Evolutionary conservation across 768 basidiomycete species (phyloP).

Genomic region (Xerocomellus chrysenteron): DNA sequence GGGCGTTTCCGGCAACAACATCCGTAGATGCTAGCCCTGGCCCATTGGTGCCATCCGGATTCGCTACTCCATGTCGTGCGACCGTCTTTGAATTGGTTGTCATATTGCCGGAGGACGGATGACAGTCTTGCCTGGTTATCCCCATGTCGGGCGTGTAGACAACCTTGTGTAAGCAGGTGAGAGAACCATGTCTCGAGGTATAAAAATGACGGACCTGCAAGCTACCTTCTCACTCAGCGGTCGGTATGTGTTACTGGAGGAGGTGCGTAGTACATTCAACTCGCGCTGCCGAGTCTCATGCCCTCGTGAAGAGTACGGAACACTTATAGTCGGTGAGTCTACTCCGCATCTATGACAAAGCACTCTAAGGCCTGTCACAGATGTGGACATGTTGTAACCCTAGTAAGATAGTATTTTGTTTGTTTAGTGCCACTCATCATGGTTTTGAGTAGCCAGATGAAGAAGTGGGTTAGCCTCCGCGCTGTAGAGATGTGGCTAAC

Average conservation of each 20-base stretch:
- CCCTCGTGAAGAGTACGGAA: slow-evolving; percentile 49
- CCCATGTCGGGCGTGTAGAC: slow-evolving; percentile 24
- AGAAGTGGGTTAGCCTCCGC: slow-evolving; percentile 39
- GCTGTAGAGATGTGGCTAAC: slow-evolving; percentile 11
- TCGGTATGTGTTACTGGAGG: slow-evolving; percentile 58
- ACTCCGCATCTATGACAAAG: not conserved
- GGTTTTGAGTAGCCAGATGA: slow-evolving; percentile 49
- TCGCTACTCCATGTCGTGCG: slow-evolving; percentile 29
- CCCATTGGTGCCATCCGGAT: slow-evolving; percentile 16
- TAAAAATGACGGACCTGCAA: slow-evolving; percentile 24
- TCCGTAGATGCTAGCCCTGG: slow-evolving; percentile 12
- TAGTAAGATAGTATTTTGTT: slow-evolving; percentile 37
- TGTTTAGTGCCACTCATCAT: slow-evolving; percentile 5
- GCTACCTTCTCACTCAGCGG: slow-evolving; percentile 4
- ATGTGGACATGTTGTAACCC: slow-evolving; percentile 52
- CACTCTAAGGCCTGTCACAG: slow-evolving; percentile 29
- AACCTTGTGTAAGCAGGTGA: slow-evolving; percentile 31
- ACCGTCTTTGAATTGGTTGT: slow-evolving; percentile 27
- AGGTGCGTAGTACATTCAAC: slow-evolving; percentile 40
- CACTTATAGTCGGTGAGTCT: slow-evolving; percentile 48
- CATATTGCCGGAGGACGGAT: slow-evolving; percentile 22
- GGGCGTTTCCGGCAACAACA: slow-evolving; percentile 26
- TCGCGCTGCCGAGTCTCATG: slow-evolving; percentile 18
- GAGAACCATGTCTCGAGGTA: slow-evolving; percentile 26
- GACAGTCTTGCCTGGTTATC: slow-evolving; percentile 23